Conservation (phyloP, 768 basidiomycete genomes). For the Podaxis rugospora region DNA sequence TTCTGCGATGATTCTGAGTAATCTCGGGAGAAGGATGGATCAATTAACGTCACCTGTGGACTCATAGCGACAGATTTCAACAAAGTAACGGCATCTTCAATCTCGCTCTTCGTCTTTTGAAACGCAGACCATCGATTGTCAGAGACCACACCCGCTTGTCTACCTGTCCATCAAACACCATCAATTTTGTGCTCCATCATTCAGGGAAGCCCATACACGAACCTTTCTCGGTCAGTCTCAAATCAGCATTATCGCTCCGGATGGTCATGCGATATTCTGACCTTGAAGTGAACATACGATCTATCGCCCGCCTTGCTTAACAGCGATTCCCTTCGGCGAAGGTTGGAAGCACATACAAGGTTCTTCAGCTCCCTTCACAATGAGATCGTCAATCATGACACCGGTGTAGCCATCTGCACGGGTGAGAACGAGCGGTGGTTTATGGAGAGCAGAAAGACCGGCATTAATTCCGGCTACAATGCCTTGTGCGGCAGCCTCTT, state of each 20-base stretch:
- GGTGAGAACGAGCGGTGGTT: constrained; percentile 57
- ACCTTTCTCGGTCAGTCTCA: constrained; percentile 78
- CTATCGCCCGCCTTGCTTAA: constrained; percentile 31
- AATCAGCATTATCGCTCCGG: constrained; percentile 85
- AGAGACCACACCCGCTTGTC: constrained; percentile 40
- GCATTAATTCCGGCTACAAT: constrained; percentile 88
- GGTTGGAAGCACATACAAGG: constrained; percentile 56
- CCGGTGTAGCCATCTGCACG: constrained; percentile 87
- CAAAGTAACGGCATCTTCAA: constrained; percentile 30
- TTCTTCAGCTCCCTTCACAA: constrained; percentile 85
- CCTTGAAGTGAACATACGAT: constrained; percentile 91
- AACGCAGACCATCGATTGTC: constrained; percentile 39
- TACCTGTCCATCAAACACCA: constrained; percentile 25
- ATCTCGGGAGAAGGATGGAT: background rate
- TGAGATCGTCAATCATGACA: constrained; percentile 90
- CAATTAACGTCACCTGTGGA: constrained; percentile 32
- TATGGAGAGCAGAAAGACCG: constrained; percentile 57
- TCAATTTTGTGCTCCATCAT: background rate
- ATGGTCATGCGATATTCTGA: constrained; percentile 89
- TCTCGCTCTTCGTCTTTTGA: constrained; percentile 24
- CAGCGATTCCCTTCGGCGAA: background rate
- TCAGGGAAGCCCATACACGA: constrained; percentile 7
- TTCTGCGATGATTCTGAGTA: constrained; percentile 25
- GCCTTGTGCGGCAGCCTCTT: constrained; percentile 91
- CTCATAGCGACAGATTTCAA: constrained; percentile 34